Base-by-base conservation (phyloP, 176 grass and related monocot species). In the Pontederia paniculata region DNA sequence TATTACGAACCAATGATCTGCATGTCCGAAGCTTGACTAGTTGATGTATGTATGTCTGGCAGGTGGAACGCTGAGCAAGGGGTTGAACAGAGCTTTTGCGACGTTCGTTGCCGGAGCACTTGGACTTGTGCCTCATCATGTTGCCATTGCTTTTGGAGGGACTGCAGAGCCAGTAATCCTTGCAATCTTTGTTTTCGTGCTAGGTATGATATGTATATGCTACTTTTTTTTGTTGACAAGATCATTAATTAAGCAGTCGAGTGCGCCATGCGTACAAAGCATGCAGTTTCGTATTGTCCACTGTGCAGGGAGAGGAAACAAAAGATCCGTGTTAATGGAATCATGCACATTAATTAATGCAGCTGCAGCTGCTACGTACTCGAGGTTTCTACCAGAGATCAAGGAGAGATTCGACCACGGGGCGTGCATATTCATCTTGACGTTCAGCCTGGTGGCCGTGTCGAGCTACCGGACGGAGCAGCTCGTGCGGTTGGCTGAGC, bases 351-450 rank as follows among this genome's bases (percentile, higher is more conserved):
- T n/a, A n/a, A n/a, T n/a, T n/a, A n/a, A n/a, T n/a, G 58, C 70
- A 94, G 89, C 84, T 1, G 71, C 89, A 31, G 77, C 75, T 42
- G 81, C 89, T 25, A 95, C 89, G 1, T 95, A 88, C 72, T 80
- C 81, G 52, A 70, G 89, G 14, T 95, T 95, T 65, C 84, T 95
- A 74, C 89, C 89, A 43, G 84, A 79, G 77, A 57, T 95, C 17
- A 95, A 95, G 68, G 89, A 80, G 13, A 21, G 65, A 71, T 95
- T 88, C 50, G 89, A 95, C 69, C 88, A 95, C 58, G 89, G 89
- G 0, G 84, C 88, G 19, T 82, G 77, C 25, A 95, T 95, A 68
- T 95, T 95, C 71, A 95, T 95, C 48, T 72, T 95, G 0, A 95
- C 89, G 41, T 95, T 95, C 75, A 88, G 89, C 76, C 72, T 95